Evolutionary conservation across 768 basidiomycete genomes (phyloP).

Genomic region (Tulasnella sp.): DNA sequence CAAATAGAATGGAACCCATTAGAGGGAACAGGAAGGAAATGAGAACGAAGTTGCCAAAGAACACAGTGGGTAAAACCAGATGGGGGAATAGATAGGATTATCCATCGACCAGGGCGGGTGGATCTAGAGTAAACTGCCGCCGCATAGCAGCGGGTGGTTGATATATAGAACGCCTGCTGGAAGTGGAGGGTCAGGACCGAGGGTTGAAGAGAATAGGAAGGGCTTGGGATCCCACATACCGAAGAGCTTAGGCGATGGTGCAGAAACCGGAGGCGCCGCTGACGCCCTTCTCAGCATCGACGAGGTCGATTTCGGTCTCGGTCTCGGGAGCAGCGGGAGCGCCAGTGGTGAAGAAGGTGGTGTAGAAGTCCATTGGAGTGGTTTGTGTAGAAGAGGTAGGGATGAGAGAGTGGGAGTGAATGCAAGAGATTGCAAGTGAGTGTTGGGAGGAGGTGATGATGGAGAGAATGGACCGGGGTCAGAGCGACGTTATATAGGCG

Average conservation of each 20-base stretch:
- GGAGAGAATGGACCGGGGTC: background rate
- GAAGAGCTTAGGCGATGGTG: background rate
- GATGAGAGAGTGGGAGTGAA: background rate
- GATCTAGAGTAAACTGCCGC: background rate
- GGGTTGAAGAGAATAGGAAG: too few relatives aligned
- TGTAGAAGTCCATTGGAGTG: conserved; percentile 3
- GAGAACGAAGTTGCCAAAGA: background rate
- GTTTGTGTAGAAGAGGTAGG: background rate
- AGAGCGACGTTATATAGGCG: background rate
- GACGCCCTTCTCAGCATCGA: background rate
- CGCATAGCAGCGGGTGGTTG: background rate
- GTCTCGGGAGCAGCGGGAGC: background rate
- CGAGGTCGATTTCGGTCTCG: background rate
- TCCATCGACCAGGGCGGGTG: background rate
- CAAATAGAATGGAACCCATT: background rate
- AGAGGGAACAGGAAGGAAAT: background rate
- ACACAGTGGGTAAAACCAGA: background rate
- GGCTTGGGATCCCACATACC: background rate
- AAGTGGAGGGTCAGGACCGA: background rate
- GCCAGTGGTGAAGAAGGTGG: background rate
- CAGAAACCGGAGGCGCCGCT: background rate
- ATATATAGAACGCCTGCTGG: background rate
- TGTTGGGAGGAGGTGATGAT: background rate
- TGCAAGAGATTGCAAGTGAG: background rate
- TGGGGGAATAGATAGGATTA: background rate